These are phyloP conservation scores for Pelargonium myrrhifolium DNA, from an alignment of 441 rosid genomes.

Conservation along the genomic window DNA sequence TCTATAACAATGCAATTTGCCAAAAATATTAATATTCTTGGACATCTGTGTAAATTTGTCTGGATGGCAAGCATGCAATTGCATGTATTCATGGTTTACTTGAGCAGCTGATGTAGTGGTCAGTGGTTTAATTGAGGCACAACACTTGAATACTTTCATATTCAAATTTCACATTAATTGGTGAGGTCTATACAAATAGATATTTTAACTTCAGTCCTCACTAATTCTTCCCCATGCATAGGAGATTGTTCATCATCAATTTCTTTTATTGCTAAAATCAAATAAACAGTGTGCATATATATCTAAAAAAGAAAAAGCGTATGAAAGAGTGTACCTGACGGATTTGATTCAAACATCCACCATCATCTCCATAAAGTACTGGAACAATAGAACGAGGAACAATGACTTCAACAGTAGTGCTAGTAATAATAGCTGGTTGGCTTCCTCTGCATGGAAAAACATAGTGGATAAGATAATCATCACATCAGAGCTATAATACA, in stretches of 20 bases:
- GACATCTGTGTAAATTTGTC: not conserved
- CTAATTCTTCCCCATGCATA: not conserved
- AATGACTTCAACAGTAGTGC: constrained; percentile 63
- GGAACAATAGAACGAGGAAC: constrained; percentile 69
- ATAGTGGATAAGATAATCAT: constrained; percentile 3
- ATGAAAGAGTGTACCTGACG: constrained; percentile 41
- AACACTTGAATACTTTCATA: too few relatives aligned
- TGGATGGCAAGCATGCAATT: too few relatives aligned
- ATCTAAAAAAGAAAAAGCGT: not conserved
- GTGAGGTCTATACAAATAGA: too few relatives aligned
- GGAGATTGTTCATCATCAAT: not conserved
- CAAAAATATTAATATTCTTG: not conserved
- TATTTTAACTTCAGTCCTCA: too few relatives aligned
- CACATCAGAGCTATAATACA: not conserved
- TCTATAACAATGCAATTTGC: not conserved
- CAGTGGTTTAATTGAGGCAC: too few relatives aligned
- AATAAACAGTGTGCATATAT: not conserved
- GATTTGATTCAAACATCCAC: constrained; percentile 63
- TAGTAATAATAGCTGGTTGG: constrained; percentile 59
- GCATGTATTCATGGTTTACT: too few relatives aligned
- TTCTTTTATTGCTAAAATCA: not conserved
- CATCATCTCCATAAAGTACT: constrained; percentile 62
- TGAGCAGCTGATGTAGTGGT: too few relatives aligned
- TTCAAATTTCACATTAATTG: too few relatives aligned
- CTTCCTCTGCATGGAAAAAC: constrained; percentile 29